Conservation (phyloP, 805 yeast species). For the Candida silvicultrix region DNA sequence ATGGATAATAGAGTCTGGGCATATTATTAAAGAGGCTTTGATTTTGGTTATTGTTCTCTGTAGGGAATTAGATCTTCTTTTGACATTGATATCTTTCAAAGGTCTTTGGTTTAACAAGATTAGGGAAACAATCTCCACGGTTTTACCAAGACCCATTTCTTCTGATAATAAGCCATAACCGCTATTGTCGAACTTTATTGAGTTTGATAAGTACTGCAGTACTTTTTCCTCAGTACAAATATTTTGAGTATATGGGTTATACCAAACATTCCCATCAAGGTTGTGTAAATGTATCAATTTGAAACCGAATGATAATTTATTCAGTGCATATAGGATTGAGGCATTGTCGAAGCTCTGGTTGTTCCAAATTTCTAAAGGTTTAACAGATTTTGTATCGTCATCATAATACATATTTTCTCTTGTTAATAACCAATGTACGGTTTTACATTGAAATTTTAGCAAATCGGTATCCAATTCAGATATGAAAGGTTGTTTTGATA, state of each 20-base stretch:
- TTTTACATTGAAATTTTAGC: slow-evolving; percentile 44
- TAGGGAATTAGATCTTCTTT: slow-evolving; percentile 3
- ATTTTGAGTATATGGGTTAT: slow-evolving; percentile 45
- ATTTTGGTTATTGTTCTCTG: slow-evolving; percentile 30
- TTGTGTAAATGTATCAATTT: slow-evolving; percentile 15
- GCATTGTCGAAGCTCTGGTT: slow-evolving; percentile 12
- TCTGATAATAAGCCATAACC: slow-evolving; percentile 68
- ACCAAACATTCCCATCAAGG: slow-evolving; percentile 29
- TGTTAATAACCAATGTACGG: slow-evolving; percentile 50
- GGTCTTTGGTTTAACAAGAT: slow-evolving; percentile 56
- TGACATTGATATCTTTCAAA: slow-evolving; percentile 1
- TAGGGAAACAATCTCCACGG: slow-evolving; percentile 75
- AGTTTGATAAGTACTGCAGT: slow-evolving; percentile 17
- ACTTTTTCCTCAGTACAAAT: slow-evolving; percentile 30
- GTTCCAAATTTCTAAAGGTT: slow-evolving; percentile 16
- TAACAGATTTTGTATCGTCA: slow-evolving; percentile 19
- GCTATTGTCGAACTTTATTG: neutral
- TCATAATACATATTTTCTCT: slow-evolving; percentile 41
- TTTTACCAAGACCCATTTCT: slow-evolving; percentile 97
- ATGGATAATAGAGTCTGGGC: slow-evolving; percentile 75
- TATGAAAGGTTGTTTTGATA: slow-evolving; percentile 20
- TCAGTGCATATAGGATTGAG: slow-evolving; percentile 27
- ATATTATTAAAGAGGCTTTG: slow-evolving; percentile 73
- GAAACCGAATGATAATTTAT: slow-evolving; percentile 52
- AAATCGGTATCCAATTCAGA: slow-evolving; percentile 39